Evolutionary conservation across 1,139 yeast genomes (phyloP).

Genomic region (Lizanozyma gosingica): DNA sequence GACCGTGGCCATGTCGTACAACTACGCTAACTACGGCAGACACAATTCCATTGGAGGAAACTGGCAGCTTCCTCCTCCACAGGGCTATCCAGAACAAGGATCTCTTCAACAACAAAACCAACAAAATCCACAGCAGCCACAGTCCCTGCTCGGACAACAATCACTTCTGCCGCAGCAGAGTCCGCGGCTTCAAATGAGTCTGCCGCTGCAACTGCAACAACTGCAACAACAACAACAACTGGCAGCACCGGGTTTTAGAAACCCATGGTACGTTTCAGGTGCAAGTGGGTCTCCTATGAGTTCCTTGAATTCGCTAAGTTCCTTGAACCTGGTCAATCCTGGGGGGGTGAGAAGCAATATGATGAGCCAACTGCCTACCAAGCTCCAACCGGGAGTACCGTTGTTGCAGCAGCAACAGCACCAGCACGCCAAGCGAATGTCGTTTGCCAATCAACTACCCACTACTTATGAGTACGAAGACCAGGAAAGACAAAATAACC

Average conservation of each 20-base stretch:
- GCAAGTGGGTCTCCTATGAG: not conserved
- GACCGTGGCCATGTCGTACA: constrained; percentile 10
- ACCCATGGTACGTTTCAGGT: constrained; percentile 34
- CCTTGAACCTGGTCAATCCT: not conserved
- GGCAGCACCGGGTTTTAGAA: constrained; percentile 28
- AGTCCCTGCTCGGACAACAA: constrained; percentile 5
- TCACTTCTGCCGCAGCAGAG: constrained; percentile 5
- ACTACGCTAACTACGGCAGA: constrained; percentile 20
- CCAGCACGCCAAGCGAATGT: constrained; percentile 6
- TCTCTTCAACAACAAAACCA: constrained; percentile 7
- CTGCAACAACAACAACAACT: constrained; percentile 10
- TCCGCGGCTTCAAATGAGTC: constrained; percentile 1
- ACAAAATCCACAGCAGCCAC: constrained; percentile 10
- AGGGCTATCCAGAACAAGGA: constrained; percentile 11
- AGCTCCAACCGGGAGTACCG: constrained; percentile 6
- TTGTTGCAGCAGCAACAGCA: constrained; percentile 7
- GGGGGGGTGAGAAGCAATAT: not conserved
- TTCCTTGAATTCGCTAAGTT: too few species aligned
- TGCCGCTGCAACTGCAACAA: constrained; percentile 10
- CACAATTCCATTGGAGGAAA: constrained; percentile 37
- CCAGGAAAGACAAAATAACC: constrained; percentile 11
- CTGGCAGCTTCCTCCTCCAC: constrained; percentile 30
- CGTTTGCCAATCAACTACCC: constrained; percentile 38
- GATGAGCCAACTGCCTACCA: constrained; percentile 3
- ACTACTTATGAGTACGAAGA: constrained; percentile 40